These are phyloP conservation scores for Podila horticola DNA, from an alignment of 192 early-diverging fungal species.

Conservation along the genomic window DNA sequence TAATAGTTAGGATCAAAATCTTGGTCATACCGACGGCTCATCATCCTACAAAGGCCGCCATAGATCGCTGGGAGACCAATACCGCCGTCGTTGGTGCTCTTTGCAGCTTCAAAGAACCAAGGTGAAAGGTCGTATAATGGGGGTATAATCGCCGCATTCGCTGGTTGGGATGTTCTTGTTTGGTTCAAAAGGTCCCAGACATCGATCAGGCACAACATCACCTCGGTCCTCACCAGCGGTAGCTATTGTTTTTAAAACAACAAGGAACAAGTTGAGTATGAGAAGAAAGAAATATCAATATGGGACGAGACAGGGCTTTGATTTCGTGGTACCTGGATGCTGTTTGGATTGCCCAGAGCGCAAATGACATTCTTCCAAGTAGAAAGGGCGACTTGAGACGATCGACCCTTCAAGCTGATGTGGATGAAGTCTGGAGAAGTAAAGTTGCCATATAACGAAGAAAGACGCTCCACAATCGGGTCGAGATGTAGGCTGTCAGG, in stretches of 20 bases:
- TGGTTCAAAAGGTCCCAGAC: slow-evolving; percentile 73
- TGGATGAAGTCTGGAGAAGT: slow-evolving; percentile 67
- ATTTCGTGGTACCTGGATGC: slow-evolving; percentile 61
- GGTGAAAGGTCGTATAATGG: slow-evolving; percentile 78
- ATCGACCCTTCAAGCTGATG: slow-evolving; percentile 56
- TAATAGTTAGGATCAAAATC: slow-evolving; percentile 64
- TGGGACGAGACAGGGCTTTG: too few relatives aligned
- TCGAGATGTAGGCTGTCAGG: slow-evolving; percentile 49
- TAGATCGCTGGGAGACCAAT: slow-evolving; percentile 74
- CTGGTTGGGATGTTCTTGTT: slow-evolving; percentile 31
- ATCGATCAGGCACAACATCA: slow-evolving; percentile 71
- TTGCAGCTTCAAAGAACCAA: slow-evolving; percentile 80
- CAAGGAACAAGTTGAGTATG: not conserved
- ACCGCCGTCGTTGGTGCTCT: slow-evolving; percentile 63
- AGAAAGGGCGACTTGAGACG: slow-evolving; percentile 49
- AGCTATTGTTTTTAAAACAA: slow-evolving; percentile 35
- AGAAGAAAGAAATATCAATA: too few relatives aligned
- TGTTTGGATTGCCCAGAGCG: slow-evolving; percentile 78
- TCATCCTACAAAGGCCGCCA: slow-evolving; percentile 78
- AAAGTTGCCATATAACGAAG: slow-evolving; percentile 57
- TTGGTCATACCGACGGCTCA: slow-evolving; percentile 82
- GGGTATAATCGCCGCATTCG: slow-evolving; percentile 59
- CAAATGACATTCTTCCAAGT: slow-evolving; percentile 87
- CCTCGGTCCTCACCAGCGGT: slow-evolving; percentile 70
- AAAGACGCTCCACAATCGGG: slow-evolving; percentile 57